Base-by-base conservation (phyloP, 352 stramenopile genomes). In the Phytophthora fragariaefolia region DNA sequence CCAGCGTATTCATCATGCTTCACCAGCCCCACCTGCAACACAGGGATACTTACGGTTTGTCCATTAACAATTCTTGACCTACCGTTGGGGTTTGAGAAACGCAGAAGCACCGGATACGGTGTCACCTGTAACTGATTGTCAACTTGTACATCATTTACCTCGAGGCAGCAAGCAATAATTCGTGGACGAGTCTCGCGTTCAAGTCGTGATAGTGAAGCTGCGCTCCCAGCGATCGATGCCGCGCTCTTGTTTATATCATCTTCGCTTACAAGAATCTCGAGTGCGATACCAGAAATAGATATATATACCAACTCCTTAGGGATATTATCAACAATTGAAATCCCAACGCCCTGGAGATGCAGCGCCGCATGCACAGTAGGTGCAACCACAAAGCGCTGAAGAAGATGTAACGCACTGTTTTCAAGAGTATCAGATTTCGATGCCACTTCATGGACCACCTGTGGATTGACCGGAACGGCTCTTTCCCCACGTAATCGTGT, bases 1-100 rank as follows among this genome's bases (percentile, higher is more conserved):
- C 89, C 87, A 12, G 85, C 79, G 58, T 96, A 95, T 34, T 91
- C 85, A 30, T 95, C 87, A 42, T 96, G 85, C 54, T 93, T 93
- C n/a, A 95, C 87, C 6, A 96, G 58, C 13, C 74, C 81, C 8
- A 94, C 36, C 42, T 95, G 79, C 26, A 96, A 46, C 13, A 87
- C 87, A n/a, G 89, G 89, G 46, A 88, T 76, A 15, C 58, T 89
- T 42, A 82, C 50, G 12, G 75, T 67, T 63, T 89, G 79, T 7
- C 79, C 77, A 23, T 90, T 80, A 6, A 89, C 59, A 57, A 79
- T 69, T 12, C 74, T 73, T 24, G 73, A 82, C 45, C 84, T 69
- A 23, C 76, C 67, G 28, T 56, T 83, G 27, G 80, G 73, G 43
- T 93, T 91, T 3, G 86, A 92, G 50, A 94, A 96, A 13, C 87